Base-by-base conservation (phyloP, 495 filamentous ascomycete genomes). In the Parathielavia appendiculata region DNA sequence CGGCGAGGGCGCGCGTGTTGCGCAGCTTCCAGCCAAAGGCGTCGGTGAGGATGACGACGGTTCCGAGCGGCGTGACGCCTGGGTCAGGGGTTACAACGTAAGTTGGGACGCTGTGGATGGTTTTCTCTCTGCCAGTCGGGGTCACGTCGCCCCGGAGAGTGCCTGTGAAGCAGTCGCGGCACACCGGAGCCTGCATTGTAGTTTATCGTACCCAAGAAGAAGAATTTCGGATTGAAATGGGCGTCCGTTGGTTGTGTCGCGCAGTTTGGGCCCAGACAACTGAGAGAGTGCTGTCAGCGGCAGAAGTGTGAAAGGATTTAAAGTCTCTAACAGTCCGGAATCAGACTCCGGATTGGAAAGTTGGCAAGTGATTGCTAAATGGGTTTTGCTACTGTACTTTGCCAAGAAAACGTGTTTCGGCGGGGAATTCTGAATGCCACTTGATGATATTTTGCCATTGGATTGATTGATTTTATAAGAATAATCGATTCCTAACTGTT, bases 1-100 rank as follows among this genome's bases (percentile, higher is more conserved):
- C 82, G 5, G 79, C 76, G 12, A 85, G 63, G 0, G 81, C 62
- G 6, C 82, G 69, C 36, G 71, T 75, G 61, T 86, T 85, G 20
- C 69, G 64, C 17, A 84, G 71, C 16, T 71, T 59, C 81, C 82
- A 86, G 13, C 83, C 83, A 51, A 85, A 83, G 11, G 77, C 75
- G 65, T 85, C 83, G 5, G 81, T 63, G 47, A 85, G 69, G 48
- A 83, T 71, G 48, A 86, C 73, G 12, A 85, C 68, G 35, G 81
- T 71, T 11, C 76, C 79, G 45, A 77, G 76, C 11, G 72, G 68
- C 10, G 57, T 48, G 5, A 60, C 56, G 5, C 66, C 75, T 1
- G 68, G 43, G 1, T 30, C 34, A 0, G 79, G 79, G 8, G 62
- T 54, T 1, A 74, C 61, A 8, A 84, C 67, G 58, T 86, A 86